These are phyloP conservation scores for Pecoramyces ruminantium DNA, from an alignment of 192 early-diverging fungal genomes.

Conservation along the genomic window DNA sequence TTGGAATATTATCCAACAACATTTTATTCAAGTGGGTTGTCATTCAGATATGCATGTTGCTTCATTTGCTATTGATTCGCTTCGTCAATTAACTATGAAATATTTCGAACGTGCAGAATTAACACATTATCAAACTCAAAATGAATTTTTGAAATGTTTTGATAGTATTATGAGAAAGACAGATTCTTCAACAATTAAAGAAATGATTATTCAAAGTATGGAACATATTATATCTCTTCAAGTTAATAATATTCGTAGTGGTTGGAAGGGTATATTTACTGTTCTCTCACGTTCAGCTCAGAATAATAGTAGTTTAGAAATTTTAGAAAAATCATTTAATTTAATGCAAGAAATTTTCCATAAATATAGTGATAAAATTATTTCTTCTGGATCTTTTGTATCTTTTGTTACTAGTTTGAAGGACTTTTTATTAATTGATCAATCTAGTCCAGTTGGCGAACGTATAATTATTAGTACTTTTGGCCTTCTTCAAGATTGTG, in stretches of 20 bases:
- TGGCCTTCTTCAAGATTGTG: background rate
- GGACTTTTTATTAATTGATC: background rate
- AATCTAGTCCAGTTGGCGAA: background rate
- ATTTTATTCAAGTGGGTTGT: background rate
- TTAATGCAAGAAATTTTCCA: background rate
- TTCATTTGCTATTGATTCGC: slow-evolving; percentile 1
- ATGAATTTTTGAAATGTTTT: slow-evolving; percentile 4
- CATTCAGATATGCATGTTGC: background rate
- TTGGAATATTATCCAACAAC: slow-evolving; percentile 1
- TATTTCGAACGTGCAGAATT: slow-evolving; percentile 4
- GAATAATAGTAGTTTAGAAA: background rate
- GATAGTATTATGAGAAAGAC: slow-evolving; percentile 3
- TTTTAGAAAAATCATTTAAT: background rate
- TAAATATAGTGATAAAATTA: background rate
- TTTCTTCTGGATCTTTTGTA: background rate
- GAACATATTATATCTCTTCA: slow-evolving; percentile 1
- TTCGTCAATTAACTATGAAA: background rate
- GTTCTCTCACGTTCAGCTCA: background rate
- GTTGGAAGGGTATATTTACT: slow-evolving; percentile 1
- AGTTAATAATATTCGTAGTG: slow-evolving; percentile 3
- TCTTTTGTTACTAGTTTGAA: background rate
- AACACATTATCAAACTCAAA: slow-evolving; percentile 3
- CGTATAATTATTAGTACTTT: background rate
- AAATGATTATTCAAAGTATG: slow-evolving; percentile 3
- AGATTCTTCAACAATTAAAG: background rate